phyloP scores from a whole-genome alignment of 352 stramenopile species.

The Blastocystis sp. region DNA sequence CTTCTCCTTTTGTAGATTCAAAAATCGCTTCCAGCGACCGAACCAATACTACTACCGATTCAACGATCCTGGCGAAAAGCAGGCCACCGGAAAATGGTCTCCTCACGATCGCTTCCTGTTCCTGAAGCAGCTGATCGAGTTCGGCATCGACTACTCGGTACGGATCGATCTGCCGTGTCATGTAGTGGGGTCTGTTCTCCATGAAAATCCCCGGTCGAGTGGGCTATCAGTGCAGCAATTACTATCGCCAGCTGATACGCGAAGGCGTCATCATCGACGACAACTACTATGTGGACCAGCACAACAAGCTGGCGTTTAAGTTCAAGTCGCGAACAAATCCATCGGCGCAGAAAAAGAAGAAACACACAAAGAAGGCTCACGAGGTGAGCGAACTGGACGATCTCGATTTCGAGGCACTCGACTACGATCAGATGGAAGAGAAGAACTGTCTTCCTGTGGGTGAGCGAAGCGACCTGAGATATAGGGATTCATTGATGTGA shows the following conservation, averaged over 20 bases:
- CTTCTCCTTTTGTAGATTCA: conserved; percentile 4
- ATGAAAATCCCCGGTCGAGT: conserved; percentile 65
- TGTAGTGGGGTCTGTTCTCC: conserved; percentile 65
- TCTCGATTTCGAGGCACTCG: background rate
- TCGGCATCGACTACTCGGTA: conserved; percentile 63
- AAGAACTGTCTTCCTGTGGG: conserved; percentile 42
- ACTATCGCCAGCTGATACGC: conserved; percentile 64
- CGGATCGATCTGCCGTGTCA: background rate
- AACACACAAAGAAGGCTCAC: background rate
- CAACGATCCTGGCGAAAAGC: conserved; percentile 62
- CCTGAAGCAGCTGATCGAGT: conserved; percentile 64
- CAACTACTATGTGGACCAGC: conserved; percentile 63
- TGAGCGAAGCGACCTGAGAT: background rate
- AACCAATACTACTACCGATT: conserved; percentile 66
- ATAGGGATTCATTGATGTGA: conserved; percentile 56
- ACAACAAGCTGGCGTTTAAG: conserved; percentile 64
- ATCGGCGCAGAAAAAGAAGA: background rate
- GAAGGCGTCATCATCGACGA: conserved; percentile 64
- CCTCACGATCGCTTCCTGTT: conserved; percentile 62
- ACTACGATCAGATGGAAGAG: background rate
- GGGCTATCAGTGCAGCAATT: conserved; percentile 66
- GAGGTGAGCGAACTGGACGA: background rate
- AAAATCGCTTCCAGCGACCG: conserved; percentile 60
- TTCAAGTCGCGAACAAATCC: background rate
- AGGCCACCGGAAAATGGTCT: conserved; percentile 64